Evolutionary conservation across 2,329 filamentous ascomycete species (phyloP).

Genomic region (Phialophora chinensis): DNA sequence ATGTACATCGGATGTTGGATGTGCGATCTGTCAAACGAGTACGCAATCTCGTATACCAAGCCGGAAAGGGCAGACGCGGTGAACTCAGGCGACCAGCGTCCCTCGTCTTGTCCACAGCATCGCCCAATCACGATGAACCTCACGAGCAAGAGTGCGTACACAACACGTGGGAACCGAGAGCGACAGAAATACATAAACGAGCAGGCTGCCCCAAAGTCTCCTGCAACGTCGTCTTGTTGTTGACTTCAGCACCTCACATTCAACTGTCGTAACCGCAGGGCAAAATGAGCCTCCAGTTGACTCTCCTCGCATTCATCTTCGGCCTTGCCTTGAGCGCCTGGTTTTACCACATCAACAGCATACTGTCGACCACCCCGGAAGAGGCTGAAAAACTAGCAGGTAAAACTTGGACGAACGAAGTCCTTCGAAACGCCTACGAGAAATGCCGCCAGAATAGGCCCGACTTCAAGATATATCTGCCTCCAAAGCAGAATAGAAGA

Average conservation of each 20-base stretch:
- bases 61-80: not conserved
- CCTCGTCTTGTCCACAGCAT: not conserved
- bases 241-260: not conserved
- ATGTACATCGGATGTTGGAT: not conserved
- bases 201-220: no score
- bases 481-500: conserved; percentile 47
- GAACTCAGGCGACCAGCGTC: not conserved
- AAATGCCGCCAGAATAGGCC: conserved; percentile 41
- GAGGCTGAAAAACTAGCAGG: conserved; percentile 17
- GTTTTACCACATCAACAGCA: conserved; percentile 18
- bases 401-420: conserved; percentile 44
- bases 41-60: not conserved
- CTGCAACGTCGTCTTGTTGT: not conserved
- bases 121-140: not conserved
- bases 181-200: not conserved
- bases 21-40: not conserved
- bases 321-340: not conserved
- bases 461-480: conserved; percentile 46
- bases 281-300: not conserved
- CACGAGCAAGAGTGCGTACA: not conserved
- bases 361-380: conserved; percentile 2
- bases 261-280: not conserved
- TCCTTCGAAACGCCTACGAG: conserved; percentile 45
- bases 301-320: not conserved
- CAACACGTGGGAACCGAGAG: not conserved